phyloP scores from a whole-genome alignment of 176 grass and related monocot species.

The Tuctoria greenei region DNA sequence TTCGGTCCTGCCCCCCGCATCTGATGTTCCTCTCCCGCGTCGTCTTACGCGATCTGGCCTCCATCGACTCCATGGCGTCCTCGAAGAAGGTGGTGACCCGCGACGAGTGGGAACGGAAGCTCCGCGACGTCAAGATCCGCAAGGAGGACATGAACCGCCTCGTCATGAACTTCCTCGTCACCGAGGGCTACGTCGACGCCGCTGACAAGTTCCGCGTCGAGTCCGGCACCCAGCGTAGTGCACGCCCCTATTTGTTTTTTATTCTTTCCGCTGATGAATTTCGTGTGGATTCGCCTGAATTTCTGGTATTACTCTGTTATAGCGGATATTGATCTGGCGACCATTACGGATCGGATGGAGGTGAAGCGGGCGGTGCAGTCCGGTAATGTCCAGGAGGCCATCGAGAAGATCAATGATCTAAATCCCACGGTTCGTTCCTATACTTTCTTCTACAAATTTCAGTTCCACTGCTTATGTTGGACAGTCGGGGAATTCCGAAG shows the following conservation, averaged over 20 bases:
- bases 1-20: slow-evolving; percentile 22
- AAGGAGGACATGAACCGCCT: slow-evolving; percentile 95
- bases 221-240: slow-evolving; percentile 85
- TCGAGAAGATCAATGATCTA: slow-evolving; percentile 96
- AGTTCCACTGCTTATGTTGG: slow-evolving; percentile 10
- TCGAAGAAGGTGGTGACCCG: slow-evolving; percentile 87
- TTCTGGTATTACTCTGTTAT: slow-evolving; percentile 22
- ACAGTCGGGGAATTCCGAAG: background rate
- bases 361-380: slow-evolving; percentile 87
- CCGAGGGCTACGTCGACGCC: slow-evolving; percentile 87
- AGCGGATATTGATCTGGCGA: slow-evolving; percentile 92
- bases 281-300: background rate
- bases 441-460: slow-evolving; percentile 5
- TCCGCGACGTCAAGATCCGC: slow-evolving; percentile 87
- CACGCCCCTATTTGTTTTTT: background rate
- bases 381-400: slow-evolving; percentile 94
- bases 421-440: slow-evolving; percentile 72
- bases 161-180: slow-evolving; percentile 94
- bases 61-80: slow-evolving; percentile 57
- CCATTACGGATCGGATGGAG: slow-evolving; percentile 92
- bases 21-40: slow-evolving; percentile 76
- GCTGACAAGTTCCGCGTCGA: slow-evolving; percentile 93
- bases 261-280: background rate
- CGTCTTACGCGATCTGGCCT: slow-evolving; percentile 52
- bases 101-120: slow-evolving; percentile 94